These are phyloP conservation scores for Termitomyces sp. DNA, from an alignment of 768 basidiomycete species.

Conservation along the genomic window DNA sequence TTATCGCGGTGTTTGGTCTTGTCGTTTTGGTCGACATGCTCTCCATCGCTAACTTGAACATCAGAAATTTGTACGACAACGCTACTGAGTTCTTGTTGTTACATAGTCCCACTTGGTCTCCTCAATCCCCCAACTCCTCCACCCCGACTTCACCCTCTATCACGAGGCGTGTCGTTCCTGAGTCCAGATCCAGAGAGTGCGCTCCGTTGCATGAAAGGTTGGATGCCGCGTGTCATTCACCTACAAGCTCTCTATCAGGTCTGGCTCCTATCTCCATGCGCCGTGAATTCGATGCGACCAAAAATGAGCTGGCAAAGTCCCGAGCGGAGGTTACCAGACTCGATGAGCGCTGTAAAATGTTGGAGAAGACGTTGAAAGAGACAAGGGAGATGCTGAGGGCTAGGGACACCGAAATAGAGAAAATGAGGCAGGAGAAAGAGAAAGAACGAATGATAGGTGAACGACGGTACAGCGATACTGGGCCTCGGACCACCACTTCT, in stretches of 20 bases:
- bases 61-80: conserved; percentile 45
- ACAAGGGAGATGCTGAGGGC: conserved; percentile 55
- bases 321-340: conserved; percentile 51
- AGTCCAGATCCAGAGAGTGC: conserved; percentile 41
- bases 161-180: conserved; percentile 29
- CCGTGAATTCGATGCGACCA: conserved; percentile 55
- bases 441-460: conserved; percentile 29
- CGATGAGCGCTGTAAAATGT: conserved; percentile 57
- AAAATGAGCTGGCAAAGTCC: conserved; percentile 51
- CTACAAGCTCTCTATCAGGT: conserved; percentile 40
- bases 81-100: conserved; percentile 60
- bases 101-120: conserved; percentile 34
- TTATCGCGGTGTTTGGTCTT: conserved; percentile 36
- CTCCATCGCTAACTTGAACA: conserved; percentile 43
- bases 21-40: conserved; percentile 39
- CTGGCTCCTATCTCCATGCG: conserved; percentile 41
- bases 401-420: conserved; percentile 60
- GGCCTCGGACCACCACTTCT: conserved; percentile 19
- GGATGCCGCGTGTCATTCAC: conserved; percentile 43
- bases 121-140: conserved; percentile 23
- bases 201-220: conserved; percentile 44
- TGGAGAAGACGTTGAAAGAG: conserved; percentile 64
- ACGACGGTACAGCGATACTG: conserved; percentile 26
- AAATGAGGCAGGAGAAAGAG: conserved; percentile 38
- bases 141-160: conserved; percentile 14